Conservation (phyloP, 2,329 filamentous ascomycete species). For the Ophiocordyceps robertsii region DNA sequence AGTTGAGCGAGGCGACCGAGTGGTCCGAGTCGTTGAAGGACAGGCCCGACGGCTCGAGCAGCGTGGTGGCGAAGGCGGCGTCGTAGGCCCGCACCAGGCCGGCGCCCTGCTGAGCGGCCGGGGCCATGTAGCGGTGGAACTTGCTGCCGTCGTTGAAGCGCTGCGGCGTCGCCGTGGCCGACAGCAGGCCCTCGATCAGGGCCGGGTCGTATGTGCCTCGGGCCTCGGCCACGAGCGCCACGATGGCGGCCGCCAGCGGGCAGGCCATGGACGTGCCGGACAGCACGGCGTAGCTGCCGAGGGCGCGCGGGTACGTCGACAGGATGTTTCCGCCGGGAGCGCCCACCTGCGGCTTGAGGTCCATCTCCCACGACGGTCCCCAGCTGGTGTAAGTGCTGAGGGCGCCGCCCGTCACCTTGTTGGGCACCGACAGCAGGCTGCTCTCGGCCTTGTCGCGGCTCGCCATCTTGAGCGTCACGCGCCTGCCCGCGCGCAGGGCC, state of each 20-base stretch:
- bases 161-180: slow-evolving; percentile 33
- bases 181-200: slow-evolving; percentile 33
- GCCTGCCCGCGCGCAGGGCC: slow-evolving; percentile 26
- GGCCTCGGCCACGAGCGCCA: slow-evolving; percentile 38
- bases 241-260: slow-evolving; percentile 39
- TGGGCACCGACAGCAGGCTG: slow-evolving; percentile 16
- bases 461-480: slow-evolving; percentile 29
- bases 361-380: slow-evolving; percentile 47
- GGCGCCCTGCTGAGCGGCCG: slow-evolving; percentile 46
- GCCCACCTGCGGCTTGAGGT: slow-evolving; percentile 41
- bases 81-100: slow-evolving; percentile 48
- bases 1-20: slow-evolving; percentile 32
- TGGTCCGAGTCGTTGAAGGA: slow-evolving; percentile 52
- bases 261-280: slow-evolving; percentile 49
- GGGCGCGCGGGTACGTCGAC: slow-evolving; percentile 36
- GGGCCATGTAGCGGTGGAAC: slow-evolving; percentile 29
- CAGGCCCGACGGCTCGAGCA: slow-evolving; percentile 41
- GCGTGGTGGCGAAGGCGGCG: slow-evolving; percentile 38
- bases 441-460: slow-evolving; percentile 21
- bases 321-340: slow-evolving; percentile 43
- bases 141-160: slow-evolving; percentile 30
- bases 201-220: slow-evolving; percentile 37
- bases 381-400: slow-evolving; percentile 41
- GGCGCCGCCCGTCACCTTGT: slow-evolving; percentile 30
- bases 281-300: slow-evolving; percentile 35